Percentiles rank a stretch among this genome's conserved stretches.
phyloP scores from a whole-genome alignment of 2,329 filamentous ascomycete species.

The Sclerotinia spermophila region DNA sequence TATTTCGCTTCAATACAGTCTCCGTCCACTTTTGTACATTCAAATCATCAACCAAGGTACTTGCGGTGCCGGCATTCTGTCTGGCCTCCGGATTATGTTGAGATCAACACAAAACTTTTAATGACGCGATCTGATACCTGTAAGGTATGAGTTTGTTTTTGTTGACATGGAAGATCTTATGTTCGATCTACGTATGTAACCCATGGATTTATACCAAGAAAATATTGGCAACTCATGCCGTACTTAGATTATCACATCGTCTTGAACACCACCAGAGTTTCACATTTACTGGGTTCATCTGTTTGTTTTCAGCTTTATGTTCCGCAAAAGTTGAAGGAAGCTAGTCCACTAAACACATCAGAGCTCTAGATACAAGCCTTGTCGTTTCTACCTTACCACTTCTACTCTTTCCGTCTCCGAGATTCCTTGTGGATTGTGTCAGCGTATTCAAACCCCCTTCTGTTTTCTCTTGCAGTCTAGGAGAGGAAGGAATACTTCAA shows the following conservation, averaged over 20 bases:
- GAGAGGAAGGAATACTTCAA: too few species aligned
- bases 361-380: neutral
- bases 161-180: neutral
- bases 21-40: neutral
- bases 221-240: neutral
- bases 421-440: too few species aligned
- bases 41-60: neutral
- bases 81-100: constrained; percentile 4
- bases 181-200: neutral
- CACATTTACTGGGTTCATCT: neutral
- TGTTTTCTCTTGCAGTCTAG: too few species aligned
- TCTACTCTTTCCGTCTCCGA: neutral
- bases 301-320: neutral
- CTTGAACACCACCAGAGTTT: neutral
- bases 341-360: neutral
- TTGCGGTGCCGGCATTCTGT: neutral
- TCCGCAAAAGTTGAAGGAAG: neutral
- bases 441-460: too few species aligned
- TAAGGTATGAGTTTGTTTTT: constrained; percentile 8
- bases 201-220: too few species aligned
- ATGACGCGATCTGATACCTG: neutral
- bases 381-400: neutral
- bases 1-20: neutral
- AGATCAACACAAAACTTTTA: neutral
- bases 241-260: neutral